phyloP scores from a whole-genome alignment of 768 basidiomycete species.

The Daedaleopsis sinensis region DNA sequence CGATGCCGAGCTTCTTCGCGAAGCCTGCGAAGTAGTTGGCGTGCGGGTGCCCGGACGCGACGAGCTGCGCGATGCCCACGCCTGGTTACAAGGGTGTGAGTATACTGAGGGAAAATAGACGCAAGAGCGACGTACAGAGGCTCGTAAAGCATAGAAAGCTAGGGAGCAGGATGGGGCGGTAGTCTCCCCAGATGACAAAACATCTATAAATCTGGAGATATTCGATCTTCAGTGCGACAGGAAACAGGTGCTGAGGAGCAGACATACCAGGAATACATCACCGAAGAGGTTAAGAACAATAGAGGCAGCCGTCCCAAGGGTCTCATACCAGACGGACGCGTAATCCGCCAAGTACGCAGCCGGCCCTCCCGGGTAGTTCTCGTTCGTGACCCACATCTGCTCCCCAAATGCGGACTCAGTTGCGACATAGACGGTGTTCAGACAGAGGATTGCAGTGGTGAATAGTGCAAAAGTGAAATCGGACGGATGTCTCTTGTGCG shows the following conservation, averaged over 20 bases:
- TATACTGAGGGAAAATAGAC: background rate
- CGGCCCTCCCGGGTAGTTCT: slow-evolving; percentile 39
- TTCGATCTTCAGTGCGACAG: background rate
- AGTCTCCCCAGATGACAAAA: slow-evolving; percentile 6
- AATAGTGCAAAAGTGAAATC: slow-evolving; percentile 14
- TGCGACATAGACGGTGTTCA: slow-evolving; percentile 35
- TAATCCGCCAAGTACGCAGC: slow-evolving; percentile 35
- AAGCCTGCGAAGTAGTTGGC: slow-evolving; percentile 4
- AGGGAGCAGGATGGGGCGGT: slow-evolving; percentile 8
- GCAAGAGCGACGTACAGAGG: slow-evolving; percentile 1
- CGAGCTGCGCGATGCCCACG: slow-evolving; percentile 1
- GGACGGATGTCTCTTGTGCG: background rate
- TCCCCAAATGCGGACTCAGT: slow-evolving; percentile 36
- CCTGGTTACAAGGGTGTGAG: background rate
- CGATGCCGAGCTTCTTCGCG: slow-evolving; percentile 1
- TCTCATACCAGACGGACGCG: slow-evolving; percentile 34
- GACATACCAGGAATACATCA: slow-evolving; percentile 41
- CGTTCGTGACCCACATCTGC: slow-evolving; percentile 40
- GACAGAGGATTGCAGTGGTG: slow-evolving; percentile 24
- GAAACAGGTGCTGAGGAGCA: no score
- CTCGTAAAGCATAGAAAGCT: slow-evolving; percentile 4
- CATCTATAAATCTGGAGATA: slow-evolving; percentile 11
- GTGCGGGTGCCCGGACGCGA: background rate
- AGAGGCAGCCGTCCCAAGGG: slow-evolving; percentile 28
- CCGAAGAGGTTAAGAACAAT: slow-evolving; percentile 38